These are phyloP conservation scores for Skeletonema costatum DNA, from an alignment of 108 stramenopile species.

Conservation along the genomic window DNA sequence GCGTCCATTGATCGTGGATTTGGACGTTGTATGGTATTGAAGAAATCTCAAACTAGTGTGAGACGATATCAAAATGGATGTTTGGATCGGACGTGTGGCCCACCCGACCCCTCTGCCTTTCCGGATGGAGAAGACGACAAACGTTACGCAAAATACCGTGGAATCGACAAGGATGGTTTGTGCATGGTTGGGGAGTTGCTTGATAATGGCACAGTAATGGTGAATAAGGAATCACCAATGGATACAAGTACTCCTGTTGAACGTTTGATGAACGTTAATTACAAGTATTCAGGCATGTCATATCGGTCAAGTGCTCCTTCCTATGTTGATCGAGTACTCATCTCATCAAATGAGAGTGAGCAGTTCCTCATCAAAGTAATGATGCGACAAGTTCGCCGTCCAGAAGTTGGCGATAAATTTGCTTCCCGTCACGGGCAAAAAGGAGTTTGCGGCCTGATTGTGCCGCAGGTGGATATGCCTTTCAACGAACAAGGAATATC, in stretches of 20 bases:
- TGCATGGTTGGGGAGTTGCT: constrained; percentile 89
- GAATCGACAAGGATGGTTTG: constrained; percentile 94
- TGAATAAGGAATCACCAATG: constrained; percentile 91
- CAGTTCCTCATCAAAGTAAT: constrained; percentile 95
- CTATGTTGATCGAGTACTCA: constrained; percentile 96
- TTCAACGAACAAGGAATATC: constrained; percentile 95
- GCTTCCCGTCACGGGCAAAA: constrained; percentile 99
- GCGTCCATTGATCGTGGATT: constrained; percentile 97
- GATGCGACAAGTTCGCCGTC: constrained; percentile 90
- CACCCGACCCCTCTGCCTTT: constrained; percentile 70
- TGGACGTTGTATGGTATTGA: constrained; percentile 92
- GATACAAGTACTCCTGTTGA: constrained; percentile 61
- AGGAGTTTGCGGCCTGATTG: constrained; percentile 98
- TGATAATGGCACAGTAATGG: constrained; percentile 84
- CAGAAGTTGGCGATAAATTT: constrained; percentile 99
- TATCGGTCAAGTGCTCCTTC: constrained; percentile 87
- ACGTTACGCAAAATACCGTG: constrained; percentile 76
- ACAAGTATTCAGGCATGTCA: constrained; percentile 82
- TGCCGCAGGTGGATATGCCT: constrained; percentile 95
- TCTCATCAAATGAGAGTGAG: constrained; percentile 96
- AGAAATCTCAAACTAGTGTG: constrained; percentile 87
- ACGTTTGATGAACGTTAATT: constrained; percentile 55
- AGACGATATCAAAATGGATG: constrained; percentile 95
- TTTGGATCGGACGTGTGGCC: constrained; percentile 85
- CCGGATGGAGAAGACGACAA: constrained; percentile 82